phyloP scores from a whole-genome alignment of 257 asterid species.

The Ophiorrhiza pumila region DNA sequence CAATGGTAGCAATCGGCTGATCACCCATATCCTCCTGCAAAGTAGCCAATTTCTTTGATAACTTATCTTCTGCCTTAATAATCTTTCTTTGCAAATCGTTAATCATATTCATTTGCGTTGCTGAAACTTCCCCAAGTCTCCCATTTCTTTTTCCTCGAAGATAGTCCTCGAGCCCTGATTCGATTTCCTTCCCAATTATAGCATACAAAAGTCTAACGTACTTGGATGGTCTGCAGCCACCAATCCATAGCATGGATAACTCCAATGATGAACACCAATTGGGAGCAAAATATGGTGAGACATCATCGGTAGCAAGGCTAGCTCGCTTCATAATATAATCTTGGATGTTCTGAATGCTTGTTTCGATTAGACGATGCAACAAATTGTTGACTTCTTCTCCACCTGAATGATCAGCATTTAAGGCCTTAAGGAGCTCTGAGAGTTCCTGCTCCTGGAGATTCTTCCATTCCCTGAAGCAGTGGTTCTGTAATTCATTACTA shows the following conservation, averaged over 20 bases:
- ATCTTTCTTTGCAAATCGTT: slow-evolving; percentile 38
- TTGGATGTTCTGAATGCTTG: slow-evolving; percentile 26
- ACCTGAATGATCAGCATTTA: background rate
- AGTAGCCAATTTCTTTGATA: slow-evolving; percentile 26
- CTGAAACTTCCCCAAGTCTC: slow-evolving; percentile 29
- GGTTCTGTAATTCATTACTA: no score
- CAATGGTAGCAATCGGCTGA: slow-evolving; percentile 34
- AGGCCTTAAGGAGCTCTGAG: slow-evolving; percentile 29
- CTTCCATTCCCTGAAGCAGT: slow-evolving; percentile 29
- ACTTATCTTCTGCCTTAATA: slow-evolving; percentile 33
- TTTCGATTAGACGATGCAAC: slow-evolving; percentile 19
- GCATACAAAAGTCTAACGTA: slow-evolving; percentile 44
- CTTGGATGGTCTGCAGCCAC: slow-evolving; percentile 55
- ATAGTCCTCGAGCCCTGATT: slow-evolving; percentile 30
- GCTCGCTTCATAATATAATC: slow-evolving; percentile 31
- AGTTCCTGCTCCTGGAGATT: slow-evolving; percentile 33
- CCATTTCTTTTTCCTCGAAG: slow-evolving; percentile 28
- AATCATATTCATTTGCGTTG: slow-evolving; percentile 29
- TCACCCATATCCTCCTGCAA: slow-evolving; percentile 46
- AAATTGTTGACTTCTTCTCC: background rate
- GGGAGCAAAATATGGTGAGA: slow-evolving; percentile 45
- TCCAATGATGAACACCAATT: slow-evolving; percentile 50
- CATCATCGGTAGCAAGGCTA: slow-evolving; percentile 29
- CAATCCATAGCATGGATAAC: slow-evolving; percentile 54
- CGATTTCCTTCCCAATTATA: slow-evolving; percentile 36